Conservation (phyloP, 306 rosid species). For the Abrus precatorius region DNA sequence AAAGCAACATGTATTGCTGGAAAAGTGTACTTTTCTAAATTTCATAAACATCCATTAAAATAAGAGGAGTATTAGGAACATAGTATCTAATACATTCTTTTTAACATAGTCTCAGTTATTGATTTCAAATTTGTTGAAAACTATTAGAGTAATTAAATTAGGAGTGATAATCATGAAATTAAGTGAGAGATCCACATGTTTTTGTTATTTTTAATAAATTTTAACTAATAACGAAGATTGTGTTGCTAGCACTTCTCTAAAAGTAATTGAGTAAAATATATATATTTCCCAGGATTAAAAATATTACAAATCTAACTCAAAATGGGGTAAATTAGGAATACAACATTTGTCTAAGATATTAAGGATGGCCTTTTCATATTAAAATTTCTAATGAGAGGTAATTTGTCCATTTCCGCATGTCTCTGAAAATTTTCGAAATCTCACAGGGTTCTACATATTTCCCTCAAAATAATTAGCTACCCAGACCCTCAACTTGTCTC, state of each 20-base stretch:
- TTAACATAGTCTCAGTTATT: no score
- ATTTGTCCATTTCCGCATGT: background rate
- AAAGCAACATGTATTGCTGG: slow-evolving; percentile 7
- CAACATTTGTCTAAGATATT: slow-evolving; percentile 4
- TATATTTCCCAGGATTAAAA: slow-evolving; percentile 28
- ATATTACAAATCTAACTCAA: background rate
- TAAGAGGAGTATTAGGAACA: no score
- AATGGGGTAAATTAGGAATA: background rate
- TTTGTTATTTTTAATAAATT: no score
- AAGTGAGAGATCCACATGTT: no score
- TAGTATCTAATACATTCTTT: no score
- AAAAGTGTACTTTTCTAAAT: slow-evolving; percentile 30
- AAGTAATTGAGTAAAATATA: background rate
- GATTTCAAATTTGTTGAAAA: no score
- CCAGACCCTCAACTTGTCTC: slow-evolving; percentile 9
- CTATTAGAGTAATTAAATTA: no score
- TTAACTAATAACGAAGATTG: no score
- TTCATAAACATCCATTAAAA: slow-evolving; percentile 25
- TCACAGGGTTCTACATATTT: background rate
- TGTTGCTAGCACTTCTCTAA: background rate
- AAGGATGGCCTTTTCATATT: background rate
- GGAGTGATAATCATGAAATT: no score
- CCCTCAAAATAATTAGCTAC: slow-evolving; percentile 6
- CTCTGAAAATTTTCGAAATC: slow-evolving; percentile 22
- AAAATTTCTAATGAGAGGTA: slow-evolving; percentile 28